Percentiles rank a stretch among this genome's conserved stretches.
These are phyloP conservation scores for Tylopilus sp. DNA, from an alignment of 1,284 basidiomycete genomes.

Conservation along the genomic window DNA sequence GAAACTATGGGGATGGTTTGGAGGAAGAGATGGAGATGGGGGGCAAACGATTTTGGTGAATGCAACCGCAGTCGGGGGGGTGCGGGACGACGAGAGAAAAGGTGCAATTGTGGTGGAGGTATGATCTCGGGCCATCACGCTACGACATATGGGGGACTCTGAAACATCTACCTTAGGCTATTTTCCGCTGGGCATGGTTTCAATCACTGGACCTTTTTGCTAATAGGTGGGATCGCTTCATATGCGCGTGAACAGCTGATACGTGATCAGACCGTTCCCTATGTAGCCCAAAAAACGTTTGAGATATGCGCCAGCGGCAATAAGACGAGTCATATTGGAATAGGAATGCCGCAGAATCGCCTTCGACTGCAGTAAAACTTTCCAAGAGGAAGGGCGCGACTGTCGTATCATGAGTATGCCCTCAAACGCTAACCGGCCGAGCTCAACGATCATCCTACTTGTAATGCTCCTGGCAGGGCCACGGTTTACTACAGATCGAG, in stretches of 20 bases:
- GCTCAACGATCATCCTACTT: background rate
- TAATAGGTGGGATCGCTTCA: background rate
- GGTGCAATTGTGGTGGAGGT: constrained; percentile 10
- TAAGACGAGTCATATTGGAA: background rate
- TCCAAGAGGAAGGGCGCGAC: background rate
- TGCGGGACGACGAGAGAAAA: constrained; percentile 21
- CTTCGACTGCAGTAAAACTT: background rate
- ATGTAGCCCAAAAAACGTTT: no score
- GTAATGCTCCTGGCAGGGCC: background rate
- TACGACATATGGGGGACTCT: background rate
- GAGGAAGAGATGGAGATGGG: constrained; percentile 1
- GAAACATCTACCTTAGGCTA: background rate
- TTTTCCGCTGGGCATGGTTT: background rate
- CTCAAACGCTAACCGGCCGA: background rate
- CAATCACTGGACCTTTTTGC: background rate
- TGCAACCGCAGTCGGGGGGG: constrained; percentile 27
- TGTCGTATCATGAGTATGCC: background rate
- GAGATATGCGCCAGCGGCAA: background rate
- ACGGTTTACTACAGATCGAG: background rate
- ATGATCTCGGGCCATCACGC: background rate
- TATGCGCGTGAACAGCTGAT: background rate
- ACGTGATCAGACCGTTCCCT: background rate
- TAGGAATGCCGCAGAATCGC: background rate
- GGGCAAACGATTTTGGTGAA: constrained; percentile 30
- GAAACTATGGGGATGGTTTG: background rate